Evolutionary conservation across 2,329 filamentous ascomycete species (phyloP).

Genomic region (Pseudogymnoascus sp.): DNA sequence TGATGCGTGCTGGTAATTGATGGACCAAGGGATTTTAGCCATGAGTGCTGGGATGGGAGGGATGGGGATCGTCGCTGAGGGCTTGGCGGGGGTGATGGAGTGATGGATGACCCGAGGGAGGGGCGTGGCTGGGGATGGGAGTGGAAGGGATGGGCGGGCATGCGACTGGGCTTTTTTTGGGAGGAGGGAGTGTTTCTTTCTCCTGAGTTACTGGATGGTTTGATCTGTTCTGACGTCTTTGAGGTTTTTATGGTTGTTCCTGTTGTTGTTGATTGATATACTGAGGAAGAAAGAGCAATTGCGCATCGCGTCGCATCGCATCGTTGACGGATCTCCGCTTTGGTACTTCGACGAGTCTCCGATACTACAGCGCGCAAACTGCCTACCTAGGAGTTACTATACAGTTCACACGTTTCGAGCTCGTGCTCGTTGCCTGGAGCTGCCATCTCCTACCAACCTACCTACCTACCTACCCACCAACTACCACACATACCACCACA

Average conservation of each 20-base stretch:
- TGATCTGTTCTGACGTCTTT: not conserved
- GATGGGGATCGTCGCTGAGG: not conserved
- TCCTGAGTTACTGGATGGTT: not conserved
- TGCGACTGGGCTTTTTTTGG: not conserved
- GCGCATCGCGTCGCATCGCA: not conserved
- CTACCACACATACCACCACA: not conserved
- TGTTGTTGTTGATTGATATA: not conserved
- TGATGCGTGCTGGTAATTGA: not conserved
- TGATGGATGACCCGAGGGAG: not conserved
- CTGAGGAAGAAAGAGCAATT: not conserved
- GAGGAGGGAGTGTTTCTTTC: not conserved
- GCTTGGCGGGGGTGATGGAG: not conserved
- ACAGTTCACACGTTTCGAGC: not conserved
- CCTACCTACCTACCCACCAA: not conserved
- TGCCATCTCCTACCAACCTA: not conserved
- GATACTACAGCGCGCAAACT: not conserved
- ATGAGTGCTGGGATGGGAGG: not conserved
- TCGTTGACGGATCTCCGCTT: not conserved
- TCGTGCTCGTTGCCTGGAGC: not conserved
- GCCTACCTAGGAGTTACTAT: not conserved
- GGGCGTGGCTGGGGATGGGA: not conserved
- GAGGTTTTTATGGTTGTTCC: not conserved
- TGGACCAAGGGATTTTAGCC: too few relatives aligned
- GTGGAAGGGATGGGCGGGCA: not conserved
- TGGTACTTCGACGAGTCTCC: not conserved